Conservation (phyloP, 2,329 filamentous ascomycete species). For the Decorospora gaudefroyi region DNA sequence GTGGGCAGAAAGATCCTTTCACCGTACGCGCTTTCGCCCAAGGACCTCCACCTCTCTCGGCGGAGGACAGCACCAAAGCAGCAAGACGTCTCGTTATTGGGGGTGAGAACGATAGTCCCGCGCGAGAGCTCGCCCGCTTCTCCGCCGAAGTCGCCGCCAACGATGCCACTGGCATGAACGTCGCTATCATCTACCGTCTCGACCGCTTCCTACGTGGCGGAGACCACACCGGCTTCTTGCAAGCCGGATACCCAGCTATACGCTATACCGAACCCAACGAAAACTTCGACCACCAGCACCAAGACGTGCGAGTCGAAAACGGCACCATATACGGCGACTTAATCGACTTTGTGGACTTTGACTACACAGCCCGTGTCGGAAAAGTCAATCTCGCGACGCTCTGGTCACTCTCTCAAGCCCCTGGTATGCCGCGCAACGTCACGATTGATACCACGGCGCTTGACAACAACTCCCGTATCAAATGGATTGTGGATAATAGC, state of each 20-base stretch:
- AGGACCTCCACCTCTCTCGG: constrained; percentile 50
- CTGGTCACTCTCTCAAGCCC: constrained; percentile 59
- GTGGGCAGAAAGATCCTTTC: constrained; percentile 54
- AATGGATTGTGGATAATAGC: constrained; percentile 53
- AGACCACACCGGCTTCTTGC: constrained; percentile 61
- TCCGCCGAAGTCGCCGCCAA: constrained; percentile 61
- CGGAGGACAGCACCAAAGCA: constrained; percentile 48
- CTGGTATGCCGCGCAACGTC: constrained; percentile 57
- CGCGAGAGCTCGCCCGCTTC: constrained; percentile 60
- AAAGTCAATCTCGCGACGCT: constrained; percentile 60
- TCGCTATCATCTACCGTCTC: constrained; percentile 60
- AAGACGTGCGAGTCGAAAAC: constrained; percentile 57
- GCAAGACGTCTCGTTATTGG: constrained; percentile 50
- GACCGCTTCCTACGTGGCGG: constrained; percentile 62
- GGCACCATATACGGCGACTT: constrained; percentile 61
- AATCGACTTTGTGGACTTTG: constrained; percentile 61
- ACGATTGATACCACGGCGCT: constrained; percentile 54
- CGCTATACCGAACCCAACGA: constrained; percentile 64
- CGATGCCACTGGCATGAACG: constrained; percentile 58
- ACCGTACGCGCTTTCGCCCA: constrained; percentile 62
- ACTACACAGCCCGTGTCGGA: constrained; percentile 59
- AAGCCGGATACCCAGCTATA: constrained; percentile 59
- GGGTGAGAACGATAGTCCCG: constrained; percentile 60
- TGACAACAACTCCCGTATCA: constrained; percentile 57
- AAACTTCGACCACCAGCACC: constrained; percentile 63